A percentile compares a stretch with the other conserved stretches of the same genome.
Conservation (phyloP, 75 land plant genomes). For the Adiantum capillusveneris region DNA sequence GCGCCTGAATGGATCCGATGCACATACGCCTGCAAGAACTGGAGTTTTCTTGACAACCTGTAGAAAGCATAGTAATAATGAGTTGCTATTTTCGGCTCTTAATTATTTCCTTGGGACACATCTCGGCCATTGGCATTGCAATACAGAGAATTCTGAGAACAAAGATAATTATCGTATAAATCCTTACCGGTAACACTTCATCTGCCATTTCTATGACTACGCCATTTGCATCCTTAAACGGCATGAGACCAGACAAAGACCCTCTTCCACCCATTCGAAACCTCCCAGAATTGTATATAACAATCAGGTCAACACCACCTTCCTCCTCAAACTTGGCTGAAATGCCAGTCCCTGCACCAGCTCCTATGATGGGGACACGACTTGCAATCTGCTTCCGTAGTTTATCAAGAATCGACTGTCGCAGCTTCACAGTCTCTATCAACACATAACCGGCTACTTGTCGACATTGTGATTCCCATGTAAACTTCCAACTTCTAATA, state of each 20-base stretch:
- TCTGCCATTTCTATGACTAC: slow-evolving; percentile 95
- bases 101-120: too few species aligned
- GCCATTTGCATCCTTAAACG: slow-evolving; percentile 98
- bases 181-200: slow-evolving; percentile 88
- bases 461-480: too few species aligned
- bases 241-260: slow-evolving; percentile 83
- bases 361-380: slow-evolving; percentile 85
- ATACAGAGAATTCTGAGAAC: background rate
- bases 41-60: slow-evolving; percentile 89
- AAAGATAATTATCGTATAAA: slow-evolving; percentile 2
- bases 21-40: slow-evolving; percentile 98
- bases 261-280: slow-evolving; percentile 99
- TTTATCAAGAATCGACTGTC: slow-evolving; percentile 40
- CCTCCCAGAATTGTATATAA: slow-evolving; percentile 89
- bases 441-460: background rate
- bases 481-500: too few species aligned
- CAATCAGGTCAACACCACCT: slow-evolving; percentile 89
- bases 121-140: background rate
- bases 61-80: background rate
- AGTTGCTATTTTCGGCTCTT: background rate
- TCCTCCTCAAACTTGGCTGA: slow-evolving; percentile 99
- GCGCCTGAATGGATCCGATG: slow-evolving; percentile 92
- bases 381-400: slow-evolving; percentile 53
- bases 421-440: slow-evolving; percentile 62
- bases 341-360: slow-evolving; percentile 98